Conservation (phyloP, 257 asterid species). For the Solanum chaucha region DNA sequence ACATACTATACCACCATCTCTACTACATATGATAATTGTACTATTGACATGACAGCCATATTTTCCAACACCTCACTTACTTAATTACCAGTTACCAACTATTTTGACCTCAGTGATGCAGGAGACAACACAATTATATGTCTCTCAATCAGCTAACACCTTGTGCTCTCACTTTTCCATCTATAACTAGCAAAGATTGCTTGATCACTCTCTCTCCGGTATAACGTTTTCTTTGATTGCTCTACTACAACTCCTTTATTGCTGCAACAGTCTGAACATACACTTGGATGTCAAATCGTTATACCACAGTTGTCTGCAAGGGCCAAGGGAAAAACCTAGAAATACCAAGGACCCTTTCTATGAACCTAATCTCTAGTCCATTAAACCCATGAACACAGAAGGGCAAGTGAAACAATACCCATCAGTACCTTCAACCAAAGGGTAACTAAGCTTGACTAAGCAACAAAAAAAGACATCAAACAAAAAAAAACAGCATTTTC, state of each 20-base stretch:
- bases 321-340: background rate
- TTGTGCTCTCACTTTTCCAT: background rate
- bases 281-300: background rate
- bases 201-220: background rate
- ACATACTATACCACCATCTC: background rate
- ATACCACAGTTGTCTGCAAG: background rate
- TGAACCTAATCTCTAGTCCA: background rate
- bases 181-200: background rate
- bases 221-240: background rate
- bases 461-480: background rate
- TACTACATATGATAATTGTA: background rate
- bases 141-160: background rate
- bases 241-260: background rate
- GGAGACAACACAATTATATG: background rate
- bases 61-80: background rate
- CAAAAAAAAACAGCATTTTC: background rate
- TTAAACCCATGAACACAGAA: background rate
- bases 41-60: background rate
- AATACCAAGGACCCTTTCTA: background rate
- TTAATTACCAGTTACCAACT: background rate
- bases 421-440: background rate
- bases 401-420: background rate
- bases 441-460: background rate
- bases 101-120: background rate
- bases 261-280: background rate